Evolutionary conservation across 139 green algal species (phyloP).

Genomic region (Edaphochlamys debaryana): DNA sequence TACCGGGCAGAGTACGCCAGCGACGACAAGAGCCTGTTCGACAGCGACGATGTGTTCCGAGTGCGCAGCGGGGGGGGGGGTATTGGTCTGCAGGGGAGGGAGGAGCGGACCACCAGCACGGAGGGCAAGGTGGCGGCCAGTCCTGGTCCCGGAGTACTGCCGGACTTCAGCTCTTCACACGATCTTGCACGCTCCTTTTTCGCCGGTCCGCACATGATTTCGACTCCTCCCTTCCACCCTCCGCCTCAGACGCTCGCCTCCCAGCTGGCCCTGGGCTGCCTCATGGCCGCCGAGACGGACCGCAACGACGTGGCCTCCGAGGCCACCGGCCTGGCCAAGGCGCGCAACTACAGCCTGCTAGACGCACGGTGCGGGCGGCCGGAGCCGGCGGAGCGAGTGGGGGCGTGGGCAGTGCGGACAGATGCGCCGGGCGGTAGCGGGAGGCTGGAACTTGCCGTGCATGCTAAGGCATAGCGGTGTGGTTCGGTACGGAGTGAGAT

Average conservation of each 20-base stretch:
- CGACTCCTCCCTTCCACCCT: too few species aligned
- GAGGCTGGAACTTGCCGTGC: background rate
- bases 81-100: background rate
- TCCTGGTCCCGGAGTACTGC: background rate
- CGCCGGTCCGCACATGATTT: too few species aligned
- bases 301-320: background rate
- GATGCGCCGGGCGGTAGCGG: too few species aligned
- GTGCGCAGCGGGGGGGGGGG: too few species aligned
- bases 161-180: background rate
- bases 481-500: too few species aligned
- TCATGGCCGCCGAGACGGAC: conserved; percentile 30
- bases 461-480: background rate
- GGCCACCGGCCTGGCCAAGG: background rate
- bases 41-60: conserved; percentile 9
- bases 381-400: background rate
- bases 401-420: too few species aligned
- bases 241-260: background rate
- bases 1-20: conserved; percentile 24
- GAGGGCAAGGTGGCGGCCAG: too few species aligned
- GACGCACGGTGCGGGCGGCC: conserved; percentile 8
- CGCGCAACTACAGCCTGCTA: conserved; percentile 27
- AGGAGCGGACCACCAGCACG: too few species aligned
- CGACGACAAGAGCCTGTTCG: conserved; percentile 24
- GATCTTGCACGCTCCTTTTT: background rate
- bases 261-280: conserved; percentile 34